Conservation (phyloP, 306 rosid species). For the Macrotyloma uniflorum region DNA sequence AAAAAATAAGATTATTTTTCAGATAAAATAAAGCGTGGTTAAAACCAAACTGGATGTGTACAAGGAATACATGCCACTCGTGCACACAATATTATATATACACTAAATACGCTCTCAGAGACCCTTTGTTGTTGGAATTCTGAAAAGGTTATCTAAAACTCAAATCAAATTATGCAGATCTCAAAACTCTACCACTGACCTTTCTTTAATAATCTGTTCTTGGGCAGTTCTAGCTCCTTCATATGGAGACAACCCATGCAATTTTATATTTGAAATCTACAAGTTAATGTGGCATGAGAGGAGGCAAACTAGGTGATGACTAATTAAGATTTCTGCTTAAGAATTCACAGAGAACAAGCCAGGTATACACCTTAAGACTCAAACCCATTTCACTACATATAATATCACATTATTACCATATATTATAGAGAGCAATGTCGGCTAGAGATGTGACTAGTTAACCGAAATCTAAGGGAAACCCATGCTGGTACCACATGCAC, state of each 20-base stretch:
- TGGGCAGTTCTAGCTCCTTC: slow-evolving; percentile 33
- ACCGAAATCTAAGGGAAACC: slow-evolving; percentile 40
- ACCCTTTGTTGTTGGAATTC: slow-evolving; percentile 36
- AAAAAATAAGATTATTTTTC: background rate
- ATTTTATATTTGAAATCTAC: background rate
- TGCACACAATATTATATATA: slow-evolving; percentile 35
- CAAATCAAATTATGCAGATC: slow-evolving; percentile 43
- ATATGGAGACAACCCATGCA: slow-evolving; percentile 31
- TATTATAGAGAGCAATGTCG: slow-evolving; percentile 24
- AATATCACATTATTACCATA: background rate
- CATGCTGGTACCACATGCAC: slow-evolving; percentile 51
- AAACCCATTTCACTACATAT: background rate
- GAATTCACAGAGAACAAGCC: slow-evolving; percentile 33
- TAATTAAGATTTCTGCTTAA: slow-evolving; percentile 32
- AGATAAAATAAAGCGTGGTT: background rate
- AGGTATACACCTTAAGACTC: slow-evolving; percentile 22
- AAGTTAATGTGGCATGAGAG: slow-evolving; percentile 50
- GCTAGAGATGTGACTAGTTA: slow-evolving; percentile 46
- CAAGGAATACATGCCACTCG: slow-evolving; percentile 41
- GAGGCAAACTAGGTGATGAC: slow-evolving; percentile 51
- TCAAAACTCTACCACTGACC: slow-evolving; percentile 1
- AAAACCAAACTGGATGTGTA: slow-evolving; percentile 3
- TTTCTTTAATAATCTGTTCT: slow-evolving; percentile 34
- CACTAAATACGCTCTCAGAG: background rate
- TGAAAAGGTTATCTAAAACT: slow-evolving; percentile 14